Base-by-base conservation (phyloP, 768 basidiomycete genomes). In the Russula sp. region DNA sequence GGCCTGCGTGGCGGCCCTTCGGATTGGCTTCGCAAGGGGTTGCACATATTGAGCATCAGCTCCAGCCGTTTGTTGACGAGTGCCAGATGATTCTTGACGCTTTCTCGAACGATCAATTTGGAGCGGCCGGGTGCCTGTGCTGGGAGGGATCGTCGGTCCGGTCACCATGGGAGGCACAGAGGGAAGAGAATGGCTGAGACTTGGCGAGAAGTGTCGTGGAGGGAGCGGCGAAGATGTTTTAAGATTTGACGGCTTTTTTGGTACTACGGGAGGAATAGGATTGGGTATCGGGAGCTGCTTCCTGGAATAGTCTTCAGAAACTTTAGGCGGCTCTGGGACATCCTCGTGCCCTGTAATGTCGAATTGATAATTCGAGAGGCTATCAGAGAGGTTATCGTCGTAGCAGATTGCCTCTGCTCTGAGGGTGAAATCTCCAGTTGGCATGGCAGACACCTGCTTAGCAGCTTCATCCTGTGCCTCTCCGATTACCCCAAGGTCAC, bases 331-430 rank as follows among this genome's bases (percentile, higher is more conserved):
- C 29, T 58, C 61, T 25, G 45, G 20, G 34, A 3, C 29, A 9
- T 34, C 25, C 7, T 47, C 56, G 32, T 38, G 45, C 18, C 38
- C 57, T 16, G 14, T 41, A 11, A 63, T 32, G 39, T 54, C 62
- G 41, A 63, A 63, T 8, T 32, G 34, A n/a, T 63, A 63, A 25
- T 58, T 11, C 34, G 62, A 59, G 38, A 63, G 57, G n/a, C 38
- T 46, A 5, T 59, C 62, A 25, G 45, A 63, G 22, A 22, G 13
- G 14, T 29, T 39, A n/a, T 63, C 61, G 14, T 58, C 61, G 14
- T 8, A 36, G 7, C 6, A 39, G 46, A 25, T 6, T 36, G 57
- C 11, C 32, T 53, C n/a, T 22, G 11, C 51, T 1, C 7, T 29
- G 7, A 41, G 25, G 20, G 10, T 45, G 41, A 41, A 38, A 16